Base-by-base conservation (phyloP, 1,139 yeast genomes). In the Candida pseudoviswanathii region DNA sequence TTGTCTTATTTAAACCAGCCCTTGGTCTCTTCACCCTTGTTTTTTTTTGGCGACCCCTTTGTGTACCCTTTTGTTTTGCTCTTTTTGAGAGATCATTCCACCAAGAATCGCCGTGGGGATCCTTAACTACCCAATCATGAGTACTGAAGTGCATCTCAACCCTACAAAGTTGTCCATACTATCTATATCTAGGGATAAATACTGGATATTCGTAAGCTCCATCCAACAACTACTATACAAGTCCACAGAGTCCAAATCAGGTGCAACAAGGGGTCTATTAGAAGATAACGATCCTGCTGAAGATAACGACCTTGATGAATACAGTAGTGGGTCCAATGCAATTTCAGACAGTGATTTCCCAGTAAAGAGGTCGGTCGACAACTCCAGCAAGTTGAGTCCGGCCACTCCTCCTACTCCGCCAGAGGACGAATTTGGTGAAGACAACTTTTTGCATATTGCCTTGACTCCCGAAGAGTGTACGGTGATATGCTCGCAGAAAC, bases 381-480 rank as follows among this genome's bases (percentile, higher is more conserved):
- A 63, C 51, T 60, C 67, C 3, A 60, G 61, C 43, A 65, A 65
- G 51, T 53, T 51, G 10, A 41, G 44, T 24, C 46, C 50, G 3
- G 38, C 21, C 6, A 31, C 41, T 11, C 47, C 47, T n/a, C 38
- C 47, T 4, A 25, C 33, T 11, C 44, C 33, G 11, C 25, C 10
- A 25, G 54, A 51, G 5, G 59, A 58, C 5, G 61, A 57, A 7
- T 58, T 62, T 34, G 68, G 65, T 31, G 72, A 68, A 27, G 60
- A 63, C 48, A 59, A 55, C 50, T 80, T 82, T 57, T 75, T 81
- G 55, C 85, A 79, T 57, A 70, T 82, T 43, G 82, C 85, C 1
- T 73, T 79, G 52, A 80, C 85, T 1, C 85, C 86, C 0, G 57
- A 65, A 8, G 86, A 82, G 55, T 78, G 85, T 57, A 80, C 86